These are phyloP conservation scores for Alternaria longipes DNA, from an alignment of 2,329 filamentous ascomycete genomes.

Conservation along the genomic window DNA sequence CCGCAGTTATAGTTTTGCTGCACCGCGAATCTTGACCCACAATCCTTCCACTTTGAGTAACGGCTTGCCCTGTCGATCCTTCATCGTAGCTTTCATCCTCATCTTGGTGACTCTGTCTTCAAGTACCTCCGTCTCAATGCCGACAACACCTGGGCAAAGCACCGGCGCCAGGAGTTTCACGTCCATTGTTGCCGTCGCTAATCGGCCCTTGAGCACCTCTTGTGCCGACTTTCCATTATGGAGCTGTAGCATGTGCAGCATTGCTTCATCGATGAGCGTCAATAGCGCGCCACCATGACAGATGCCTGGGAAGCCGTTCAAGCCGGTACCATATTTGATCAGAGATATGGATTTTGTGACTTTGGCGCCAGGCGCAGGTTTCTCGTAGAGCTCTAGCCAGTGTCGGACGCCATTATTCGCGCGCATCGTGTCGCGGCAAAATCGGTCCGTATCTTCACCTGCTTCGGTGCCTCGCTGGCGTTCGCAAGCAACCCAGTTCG, in stretches of 20 bases:
- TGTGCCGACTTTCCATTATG: constrained; percentile 17
- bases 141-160: constrained; percentile 35
- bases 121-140: constrained; percentile 34
- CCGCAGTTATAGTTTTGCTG: constrained; percentile 25
- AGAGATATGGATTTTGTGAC: constrained; percentile 28
- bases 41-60: constrained; percentile 32
- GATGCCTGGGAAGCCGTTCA: constrained; percentile 73
- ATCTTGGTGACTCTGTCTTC: constrained; percentile 32
- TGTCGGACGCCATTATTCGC: constrained; percentile 27
- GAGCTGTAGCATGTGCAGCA: constrained; percentile 19
- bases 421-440: constrained; percentile 27
- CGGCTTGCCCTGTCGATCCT: constrained; percentile 32
- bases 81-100: constrained; percentile 35
- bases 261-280: constrained; percentile 72
- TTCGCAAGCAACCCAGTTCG: constrained; percentile 26
- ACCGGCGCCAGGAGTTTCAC: constrained; percentile 35
- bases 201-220: constrained; percentile 29
- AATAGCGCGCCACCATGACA: constrained; percentile 75
- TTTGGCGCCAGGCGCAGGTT: constrained; percentile 23
- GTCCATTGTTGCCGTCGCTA: constrained; percentile 35
- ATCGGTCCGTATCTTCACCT: constrained; percentile 22
- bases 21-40: constrained; percentile 31
- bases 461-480: constrained; percentile 24
- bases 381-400: constrained; percentile 34
- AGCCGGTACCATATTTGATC: constrained; percentile 30